phyloP scores from a whole-genome alignment of 495 filamentous ascomycete species.

The Podospora pseudocomata region DNA sequence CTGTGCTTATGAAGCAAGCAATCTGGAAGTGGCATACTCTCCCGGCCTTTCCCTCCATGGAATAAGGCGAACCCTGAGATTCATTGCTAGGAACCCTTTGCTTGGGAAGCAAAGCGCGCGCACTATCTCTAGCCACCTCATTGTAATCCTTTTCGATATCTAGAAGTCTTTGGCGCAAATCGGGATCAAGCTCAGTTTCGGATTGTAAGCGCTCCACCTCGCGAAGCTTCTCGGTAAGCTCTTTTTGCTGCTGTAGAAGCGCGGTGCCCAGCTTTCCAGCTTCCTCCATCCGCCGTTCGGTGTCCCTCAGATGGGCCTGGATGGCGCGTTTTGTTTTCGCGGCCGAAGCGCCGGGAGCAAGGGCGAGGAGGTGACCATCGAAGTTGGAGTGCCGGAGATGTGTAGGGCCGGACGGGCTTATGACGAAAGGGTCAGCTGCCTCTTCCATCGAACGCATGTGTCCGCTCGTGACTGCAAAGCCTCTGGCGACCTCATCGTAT shows the following conservation, averaged over 20 bases:
- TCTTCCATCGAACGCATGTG: too few relatives aligned
- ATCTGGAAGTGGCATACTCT: conserved; percentile 43
- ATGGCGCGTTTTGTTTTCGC: conserved; percentile 82
- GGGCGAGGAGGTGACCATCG: conserved; percentile 70
- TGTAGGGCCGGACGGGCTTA: conserved; percentile 44
- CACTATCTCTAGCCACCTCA: conserved; percentile 85
- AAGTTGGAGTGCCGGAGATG: conserved; percentile 74
- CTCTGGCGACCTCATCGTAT: neutral
- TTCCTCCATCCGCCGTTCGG: conserved; percentile 84
- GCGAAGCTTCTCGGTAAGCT: conserved; percentile 73
- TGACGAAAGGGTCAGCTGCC: conserved; percentile 50
- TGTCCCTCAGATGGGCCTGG: conserved; percentile 87
- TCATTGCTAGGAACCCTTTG: conserved; percentile 66
- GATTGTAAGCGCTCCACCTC: conserved; percentile 79
- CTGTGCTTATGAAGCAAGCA: neutral
- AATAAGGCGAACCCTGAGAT: conserved; percentile 61
- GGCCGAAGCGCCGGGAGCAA: conserved; percentile 74
- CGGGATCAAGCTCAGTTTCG: conserved; percentile 75
- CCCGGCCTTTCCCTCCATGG: conserved; percentile 49
- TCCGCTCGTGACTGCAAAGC: conserved; percentile 21
- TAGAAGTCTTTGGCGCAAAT: conserved; percentile 74
- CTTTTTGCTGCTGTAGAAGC: conserved; percentile 76
- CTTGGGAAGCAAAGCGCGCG: conserved; percentile 85
- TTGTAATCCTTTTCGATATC: conserved; percentile 94
- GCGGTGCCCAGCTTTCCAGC: conserved; percentile 82